Percentiles rank a stretch among this genome's conserved stretches.
phyloP scores from a whole-genome alignment of 1,139 yeast genomes.

The Spathaspora sp. region DNA sequence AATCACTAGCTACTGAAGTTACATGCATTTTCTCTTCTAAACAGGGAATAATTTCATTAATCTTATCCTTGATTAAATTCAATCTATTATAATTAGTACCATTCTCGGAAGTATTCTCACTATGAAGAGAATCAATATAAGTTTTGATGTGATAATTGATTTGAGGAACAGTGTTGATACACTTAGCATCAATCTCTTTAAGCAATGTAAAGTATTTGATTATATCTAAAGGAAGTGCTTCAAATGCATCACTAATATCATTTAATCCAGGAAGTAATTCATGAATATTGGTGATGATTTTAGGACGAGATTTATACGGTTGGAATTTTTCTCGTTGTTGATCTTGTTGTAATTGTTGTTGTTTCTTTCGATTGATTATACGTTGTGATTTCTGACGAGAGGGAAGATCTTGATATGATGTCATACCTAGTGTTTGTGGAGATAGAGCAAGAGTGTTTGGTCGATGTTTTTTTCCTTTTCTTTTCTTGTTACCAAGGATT shows the following conservation, averaged over 20 bases:
- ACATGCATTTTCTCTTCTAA: slow-evolving; percentile 97
- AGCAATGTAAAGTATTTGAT: slow-evolving; percentile 83
- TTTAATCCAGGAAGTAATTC: slow-evolving; percentile 82
- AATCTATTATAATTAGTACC: slow-evolving; percentile 15
- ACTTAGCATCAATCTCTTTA: slow-evolving; percentile 93
- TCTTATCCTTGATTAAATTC: slow-evolving; percentile 40
- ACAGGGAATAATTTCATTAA: slow-evolving; percentile 83
- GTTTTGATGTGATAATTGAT: slow-evolving; percentile 57
- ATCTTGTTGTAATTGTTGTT: slow-evolving; percentile 8
- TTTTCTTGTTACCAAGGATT: not conserved
- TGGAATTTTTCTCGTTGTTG: slow-evolving; percentile 24
- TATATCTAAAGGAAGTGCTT: slow-evolving; percentile 84
- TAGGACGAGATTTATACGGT: slow-evolving; percentile 35
- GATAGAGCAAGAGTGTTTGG: too few species aligned
- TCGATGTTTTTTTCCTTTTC: slow-evolving; percentile 1
- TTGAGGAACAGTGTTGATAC: slow-evolving; percentile 72
- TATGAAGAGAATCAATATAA: slow-evolving; percentile 50
- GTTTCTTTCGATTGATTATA: slow-evolving; percentile 34
- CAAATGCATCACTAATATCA: slow-evolving; percentile 88
- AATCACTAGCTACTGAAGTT: slow-evolving; percentile 86
- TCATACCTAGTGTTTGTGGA: slow-evolving; percentile 2
- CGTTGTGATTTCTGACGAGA: slow-evolving; percentile 52
- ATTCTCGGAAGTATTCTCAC: slow-evolving; percentile 10
- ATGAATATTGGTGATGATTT: slow-evolving; percentile 32
- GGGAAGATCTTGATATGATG: slow-evolving; percentile 30